Evolutionary conservation across 306 rosid genomes (phyloP), one percentile per base, ranked within the genome.

Genomic region (Glycyrrhiza uralensis): DNA sequence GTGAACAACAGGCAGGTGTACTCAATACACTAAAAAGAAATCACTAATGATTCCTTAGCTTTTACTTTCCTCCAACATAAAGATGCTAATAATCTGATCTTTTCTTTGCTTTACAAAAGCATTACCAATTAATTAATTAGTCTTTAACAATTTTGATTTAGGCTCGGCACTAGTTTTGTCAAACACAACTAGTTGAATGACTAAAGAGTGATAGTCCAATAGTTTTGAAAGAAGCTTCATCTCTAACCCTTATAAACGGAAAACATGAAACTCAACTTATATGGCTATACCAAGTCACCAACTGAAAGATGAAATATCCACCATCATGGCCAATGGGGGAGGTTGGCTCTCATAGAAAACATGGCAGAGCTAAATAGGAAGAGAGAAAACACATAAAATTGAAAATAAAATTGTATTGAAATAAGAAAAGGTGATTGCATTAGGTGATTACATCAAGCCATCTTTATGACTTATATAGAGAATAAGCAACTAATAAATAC

Each of bases 41-140:
- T 33, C 56, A 47, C 38, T 19, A 32, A n/a, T 20, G 57, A 22
- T 92, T 84, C 78, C 96, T 83, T 88, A 54, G 87, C 66, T 81
- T 82, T 78, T 82, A 93, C 93, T 90, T 90, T 76, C 79, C 86
- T 90, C 82, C 77, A 69, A 52, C 80, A 65, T 69, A 85, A 85
- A 90, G 92, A 33, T 60, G 63, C 55, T 73, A 63, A 73, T 82
- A 36, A 85, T 71, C 66, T 57, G 60, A 73, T 17, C 54, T 26
- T 72, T 75, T 17, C 54, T 26, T 72, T 75, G 46, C 39, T 65
- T 36, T 36, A 6, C 64, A 73, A 57, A 24, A 74, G 65, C 45
- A 68, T 55, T 39, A 67, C 28, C 30, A 45, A 81, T 68, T 74
- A 78, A 82, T 35, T 22, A 78, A 77, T 44, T 22, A 54, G 62